phyloP scores from a whole-genome alignment of 306 rosid species.

The Gillenia trifoliata region DNA sequence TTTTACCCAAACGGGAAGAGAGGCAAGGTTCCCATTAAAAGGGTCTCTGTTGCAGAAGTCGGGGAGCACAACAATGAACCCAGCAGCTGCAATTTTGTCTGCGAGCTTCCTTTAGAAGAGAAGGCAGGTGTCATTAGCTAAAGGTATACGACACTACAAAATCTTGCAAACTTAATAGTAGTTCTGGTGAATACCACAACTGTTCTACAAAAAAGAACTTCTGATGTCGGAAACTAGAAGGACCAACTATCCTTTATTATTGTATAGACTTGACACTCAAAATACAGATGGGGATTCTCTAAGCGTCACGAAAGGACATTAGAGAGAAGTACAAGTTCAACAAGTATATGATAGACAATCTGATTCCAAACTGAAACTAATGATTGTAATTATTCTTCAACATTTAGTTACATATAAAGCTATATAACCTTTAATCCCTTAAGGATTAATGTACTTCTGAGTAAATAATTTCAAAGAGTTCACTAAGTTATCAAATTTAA shows the following conservation, averaged over 20 bases:
- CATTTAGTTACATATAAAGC: neutral
- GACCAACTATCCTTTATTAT: neutral
- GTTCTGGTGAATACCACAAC: neutral
- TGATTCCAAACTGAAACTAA: neutral
- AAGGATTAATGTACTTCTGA: neutral
- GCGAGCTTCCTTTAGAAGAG: slow-evolving; percentile 52
- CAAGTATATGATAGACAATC: neutral
- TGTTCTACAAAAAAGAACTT: neutral
- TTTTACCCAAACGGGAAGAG: slow-evolving; percentile 27
- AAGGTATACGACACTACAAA: neutral
- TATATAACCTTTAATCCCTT: neutral
- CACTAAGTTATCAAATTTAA: neutral
- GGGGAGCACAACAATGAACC: slow-evolving; percentile 60
- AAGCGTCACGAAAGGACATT: neutral
- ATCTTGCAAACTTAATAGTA: neutral
- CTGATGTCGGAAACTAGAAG: neutral
- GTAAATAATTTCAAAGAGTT: neutral
- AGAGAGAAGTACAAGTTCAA: neutral
- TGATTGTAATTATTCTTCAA: neutral
- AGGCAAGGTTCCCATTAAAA: slow-evolving; percentile 15
- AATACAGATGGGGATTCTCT: neutral
- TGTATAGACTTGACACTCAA: neutral
- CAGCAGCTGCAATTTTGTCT: slow-evolving; percentile 49
- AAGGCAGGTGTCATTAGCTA: neutral
- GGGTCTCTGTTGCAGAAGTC: slow-evolving; percentile 60